Conservation (phyloP, 2,329 filamentous ascomycete genomes). For the Neonectria coccinea region DNA sequence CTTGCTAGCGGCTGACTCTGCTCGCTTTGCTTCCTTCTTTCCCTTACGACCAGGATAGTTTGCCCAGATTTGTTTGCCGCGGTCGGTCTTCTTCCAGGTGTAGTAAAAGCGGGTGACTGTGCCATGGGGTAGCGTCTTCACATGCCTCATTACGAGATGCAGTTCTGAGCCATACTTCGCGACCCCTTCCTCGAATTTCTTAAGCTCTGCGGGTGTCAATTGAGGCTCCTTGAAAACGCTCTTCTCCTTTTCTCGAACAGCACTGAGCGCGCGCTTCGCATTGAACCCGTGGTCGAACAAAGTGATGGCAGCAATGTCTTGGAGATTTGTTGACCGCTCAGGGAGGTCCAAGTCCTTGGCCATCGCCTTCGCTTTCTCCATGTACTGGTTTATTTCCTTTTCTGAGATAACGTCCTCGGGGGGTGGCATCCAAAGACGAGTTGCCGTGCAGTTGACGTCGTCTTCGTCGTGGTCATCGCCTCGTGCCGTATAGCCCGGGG, state of each 20-base stretch:
- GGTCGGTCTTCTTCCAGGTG: constrained; percentile 94
- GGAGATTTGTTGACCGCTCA: constrained; percentile 83
- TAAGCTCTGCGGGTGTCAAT: constrained; percentile 80
- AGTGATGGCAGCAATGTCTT: constrained; percentile 83
- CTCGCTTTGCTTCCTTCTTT: constrained; percentile 85
- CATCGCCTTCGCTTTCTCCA: constrained; percentile 74
- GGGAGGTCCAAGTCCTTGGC: constrained; percentile 77
- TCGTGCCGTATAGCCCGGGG: constrained; percentile 83
- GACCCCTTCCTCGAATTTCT: constrained; percentile 93
- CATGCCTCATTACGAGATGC: constrained; percentile 82
- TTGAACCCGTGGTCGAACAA: constrained; percentile 81
- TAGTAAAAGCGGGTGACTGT: constrained; percentile 95
- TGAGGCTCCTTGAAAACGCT: constrained; percentile 86
- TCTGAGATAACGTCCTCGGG: constrained; percentile 62
- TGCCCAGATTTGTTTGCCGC: constrained; percentile 90
- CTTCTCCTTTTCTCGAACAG: constrained; percentile 75
- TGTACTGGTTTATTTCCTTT: constrained; percentile 79
- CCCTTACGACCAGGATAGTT: constrained; percentile 88
- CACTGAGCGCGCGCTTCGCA: constrained; percentile 74
- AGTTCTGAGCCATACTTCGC: constrained; percentile 92
- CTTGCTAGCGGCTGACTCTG: constrained; percentile 77
- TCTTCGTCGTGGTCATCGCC: constrained; percentile 81
- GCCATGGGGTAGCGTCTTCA: constrained; percentile 82
- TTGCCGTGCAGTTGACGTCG: constrained; percentile 80
- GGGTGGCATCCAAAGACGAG: constrained; percentile 83